These are phyloP conservation scores for Leavenworthia alabamica DNA, from an alignment of 345 rosid species.

Conservation along the genomic window DNA sequence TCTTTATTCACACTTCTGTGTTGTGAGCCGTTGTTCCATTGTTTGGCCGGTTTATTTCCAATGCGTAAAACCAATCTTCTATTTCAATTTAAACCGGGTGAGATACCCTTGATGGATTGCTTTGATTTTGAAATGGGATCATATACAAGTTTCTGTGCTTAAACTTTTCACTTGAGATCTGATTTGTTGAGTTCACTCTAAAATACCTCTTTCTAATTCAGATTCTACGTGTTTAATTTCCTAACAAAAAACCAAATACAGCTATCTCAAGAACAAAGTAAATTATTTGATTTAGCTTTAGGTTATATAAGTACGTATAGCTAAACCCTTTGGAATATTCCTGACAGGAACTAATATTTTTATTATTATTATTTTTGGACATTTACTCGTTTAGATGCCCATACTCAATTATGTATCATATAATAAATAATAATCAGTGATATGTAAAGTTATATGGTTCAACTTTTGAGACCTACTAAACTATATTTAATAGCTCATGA, in stretches of 20 bases:
- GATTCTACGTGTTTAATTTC: not conserved
- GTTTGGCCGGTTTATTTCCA: conserved; percentile 27
- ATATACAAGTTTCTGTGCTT: conserved; percentile 17
- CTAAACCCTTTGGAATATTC: not conserved
- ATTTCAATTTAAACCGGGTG: conserved; percentile 24
- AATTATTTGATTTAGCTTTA: not conserved
- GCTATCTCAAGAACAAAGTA: not conserved
- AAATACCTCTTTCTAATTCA: not conserved
- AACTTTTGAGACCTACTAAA: conserved; percentile 22
- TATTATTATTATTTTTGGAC: not conserved
- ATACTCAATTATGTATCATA: not conserved
- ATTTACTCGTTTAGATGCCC: not conserved
- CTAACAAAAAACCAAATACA: not conserved
- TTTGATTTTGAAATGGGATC: conserved; percentile 28
- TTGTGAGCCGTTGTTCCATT: conserved; percentile 25
- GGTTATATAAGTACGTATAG: not conserved
- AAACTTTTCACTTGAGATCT: not conserved
- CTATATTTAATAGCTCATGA: conserved; percentile 21
- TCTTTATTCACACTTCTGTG: not conserved
- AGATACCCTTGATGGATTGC: conserved; percentile 23
- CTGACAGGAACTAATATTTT: not conserved
- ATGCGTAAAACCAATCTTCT: conserved; percentile 7
- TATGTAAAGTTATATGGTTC: not conserved
- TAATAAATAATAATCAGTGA: not conserved
- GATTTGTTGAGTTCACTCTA: conserved; percentile 1